Evolutionary conservation across 768 basidiomycete species (phyloP), one percentile per base, ranked within the genome.

Genomic region (Suillus subalutaceus): DNA sequence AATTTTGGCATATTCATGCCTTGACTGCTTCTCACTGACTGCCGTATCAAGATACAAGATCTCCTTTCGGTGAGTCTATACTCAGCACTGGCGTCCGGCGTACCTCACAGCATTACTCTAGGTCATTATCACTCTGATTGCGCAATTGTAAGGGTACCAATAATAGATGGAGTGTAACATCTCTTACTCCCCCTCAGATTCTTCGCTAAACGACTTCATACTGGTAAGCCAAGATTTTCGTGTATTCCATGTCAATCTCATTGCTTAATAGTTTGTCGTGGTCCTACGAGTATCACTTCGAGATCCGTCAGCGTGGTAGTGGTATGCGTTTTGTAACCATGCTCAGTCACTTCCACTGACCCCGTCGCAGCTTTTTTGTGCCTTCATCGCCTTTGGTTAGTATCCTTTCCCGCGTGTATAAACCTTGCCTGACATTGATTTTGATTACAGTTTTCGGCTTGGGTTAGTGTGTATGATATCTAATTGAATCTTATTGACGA

Each of bases 101-200:
- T 48, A 2, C 7, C 12, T 65, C 18, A 65, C 9, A 26, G 13
- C 26, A 16, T 46, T 4, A 44, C 16, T 52, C n/a, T 26, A 77
- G 76, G 63, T 76, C 60, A 7, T 74, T 66, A 63, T 77, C 59
- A 70, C 67, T 6, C 69, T 74, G 61, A 70, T 74, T 37, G 70
- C 71, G n/a, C 74, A 69, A 35, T 48, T 77, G 76, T 77, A 58
- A 65, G 75, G 5, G 26, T 30, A 37, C 13, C 30, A 13, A 6
- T 13, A 30, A 32, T 55, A 20, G 4, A 43, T 41, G 15, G 0
- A 37, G 18, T 23, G 12, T 5, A 3, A 9, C 20, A 32, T 43
- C 16, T 60, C 63, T 64, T 16, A 64, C 38, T 3, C 20, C 37
- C 12, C 63, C 26, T 26, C 40, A 77, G 75, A 16, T 78, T 70